Conservation (phyloP, 495 filamentous ascomycete species). For the Aspergillus panamensis region DNA sequence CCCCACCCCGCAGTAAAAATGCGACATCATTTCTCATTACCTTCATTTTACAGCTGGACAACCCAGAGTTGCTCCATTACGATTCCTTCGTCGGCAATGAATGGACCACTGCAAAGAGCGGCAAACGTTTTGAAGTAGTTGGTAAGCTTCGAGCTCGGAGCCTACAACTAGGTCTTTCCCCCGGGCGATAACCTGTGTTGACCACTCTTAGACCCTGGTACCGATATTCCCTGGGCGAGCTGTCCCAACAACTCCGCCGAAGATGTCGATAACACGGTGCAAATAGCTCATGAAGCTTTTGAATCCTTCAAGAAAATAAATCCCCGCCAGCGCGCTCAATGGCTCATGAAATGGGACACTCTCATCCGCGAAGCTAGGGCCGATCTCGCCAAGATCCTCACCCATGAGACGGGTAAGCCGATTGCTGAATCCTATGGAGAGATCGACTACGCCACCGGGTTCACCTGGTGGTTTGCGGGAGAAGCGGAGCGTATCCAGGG, state of each 20-base stretch:
- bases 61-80: slow-evolving; percentile 56
- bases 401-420: slow-evolving; percentile 64
- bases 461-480: slow-evolving; percentile 63
- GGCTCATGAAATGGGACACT: slow-evolving; percentile 57
- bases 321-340: slow-evolving; percentile 58
- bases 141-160: slow-evolving; percentile 36
- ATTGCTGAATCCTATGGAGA: slow-evolving; percentile 56
- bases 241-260: slow-evolving; percentile 57
- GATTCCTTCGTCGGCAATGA: slow-evolving; percentile 58
- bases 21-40: neutral
- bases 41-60: slow-evolving; percentile 44
- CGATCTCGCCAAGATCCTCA: slow-evolving; percentile 57
- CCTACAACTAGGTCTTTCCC: too few relatives aligned
- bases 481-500: slow-evolving; percentile 71
- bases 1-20: too few relatives aligned
- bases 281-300: slow-evolving; percentile 58
- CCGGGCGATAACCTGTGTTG: neutral
- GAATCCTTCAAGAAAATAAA: slow-evolving; percentile 57
- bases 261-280: slow-evolving; percentile 60
- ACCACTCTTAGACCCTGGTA: slow-evolving; percentile 56
- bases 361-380: slow-evolving; percentile 49
- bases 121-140: slow-evolving; percentile 63
- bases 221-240: slow-evolving; percentile 59
- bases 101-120: slow-evolving; percentile 61
- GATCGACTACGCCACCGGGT: slow-evolving; percentile 57